phyloP scores from a whole-genome alignment of 2,329 filamentous ascomycete species.

The Macrophomina tecta region DNA sequence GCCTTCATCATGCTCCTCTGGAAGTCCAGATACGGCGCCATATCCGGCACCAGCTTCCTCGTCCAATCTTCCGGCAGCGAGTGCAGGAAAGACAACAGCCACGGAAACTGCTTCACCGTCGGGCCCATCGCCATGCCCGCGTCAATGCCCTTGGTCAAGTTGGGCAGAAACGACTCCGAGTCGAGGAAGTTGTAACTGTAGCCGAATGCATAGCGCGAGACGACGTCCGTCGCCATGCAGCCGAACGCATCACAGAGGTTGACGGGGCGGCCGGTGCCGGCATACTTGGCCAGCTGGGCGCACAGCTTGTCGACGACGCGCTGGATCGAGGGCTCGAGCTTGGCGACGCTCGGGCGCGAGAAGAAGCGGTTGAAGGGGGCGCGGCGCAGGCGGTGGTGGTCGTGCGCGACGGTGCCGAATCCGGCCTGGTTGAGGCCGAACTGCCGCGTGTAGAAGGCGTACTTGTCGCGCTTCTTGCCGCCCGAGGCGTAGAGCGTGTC shows the following conservation, averaged over 20 bases:
- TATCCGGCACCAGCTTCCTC: slow-evolving; percentile 20
- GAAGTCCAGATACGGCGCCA: slow-evolving; percentile 29
- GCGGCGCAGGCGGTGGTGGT: slow-evolving; percentile 35
- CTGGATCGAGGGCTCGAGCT: slow-evolving; percentile 29
- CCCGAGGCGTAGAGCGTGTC: slow-evolving; percentile 39
- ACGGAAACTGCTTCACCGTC: slow-evolving; percentile 34
- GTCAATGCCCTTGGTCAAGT: slow-evolving; percentile 34
- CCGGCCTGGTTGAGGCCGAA: slow-evolving; percentile 24
- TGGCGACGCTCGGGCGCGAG: slow-evolving; percentile 25
- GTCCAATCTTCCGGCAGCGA: slow-evolving; percentile 17
- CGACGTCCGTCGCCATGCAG: slow-evolving; percentile 34
- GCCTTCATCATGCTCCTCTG: slow-evolving; percentile 27
- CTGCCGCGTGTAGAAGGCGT: slow-evolving; percentile 26
- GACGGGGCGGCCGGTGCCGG: slow-evolving; percentile 29
- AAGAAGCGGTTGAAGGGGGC: slow-evolving; percentile 31
- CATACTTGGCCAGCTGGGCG: slow-evolving; percentile 28
- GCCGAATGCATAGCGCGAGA: slow-evolving; percentile 35
- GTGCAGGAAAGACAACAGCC: slow-evolving; percentile 28
- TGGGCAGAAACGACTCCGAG: slow-evolving; percentile 23
- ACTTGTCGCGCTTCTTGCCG: slow-evolving; percentile 31
- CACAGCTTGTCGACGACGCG: slow-evolving; percentile 28
- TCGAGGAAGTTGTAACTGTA: slow-evolving; percentile 32
- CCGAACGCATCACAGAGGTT: slow-evolving; percentile 31
- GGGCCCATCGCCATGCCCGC: slow-evolving; percentile 28
- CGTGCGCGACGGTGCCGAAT: slow-evolving; percentile 26